Evolutionary conservation across 139 green algal species (phyloP).

Genomic region (Picochlorum sp.): DNA sequence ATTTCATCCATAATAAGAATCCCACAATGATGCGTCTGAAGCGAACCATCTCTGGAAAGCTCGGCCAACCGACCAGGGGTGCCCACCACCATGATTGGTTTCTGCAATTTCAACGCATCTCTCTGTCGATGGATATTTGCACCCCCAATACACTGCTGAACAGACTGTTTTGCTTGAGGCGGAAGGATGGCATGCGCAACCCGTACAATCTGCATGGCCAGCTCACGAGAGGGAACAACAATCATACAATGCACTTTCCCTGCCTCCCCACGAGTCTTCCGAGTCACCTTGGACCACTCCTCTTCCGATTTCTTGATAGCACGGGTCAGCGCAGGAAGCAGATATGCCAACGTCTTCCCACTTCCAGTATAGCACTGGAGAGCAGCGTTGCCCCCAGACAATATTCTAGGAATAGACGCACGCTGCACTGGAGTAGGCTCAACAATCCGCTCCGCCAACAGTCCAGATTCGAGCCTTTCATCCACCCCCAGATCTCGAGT

Average conservation of each 20-base stretch:
- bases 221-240: conserved; percentile 80
- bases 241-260: conserved; percentile 49
- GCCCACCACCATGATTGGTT: conserved; percentile 86
- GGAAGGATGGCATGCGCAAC: conserved; percentile 66
- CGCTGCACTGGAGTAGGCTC: conserved; percentile 65
- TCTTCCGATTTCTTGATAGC: conserved; percentile 47
- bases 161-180: conserved; percentile 29
- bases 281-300: conserved; percentile 21
- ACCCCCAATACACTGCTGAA: conserved; percentile 92
- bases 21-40: conserved; percentile 35
- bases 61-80: conserved; percentile 88
- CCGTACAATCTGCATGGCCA: conserved; percentile 89
- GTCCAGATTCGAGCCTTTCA: background rate
- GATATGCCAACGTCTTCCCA: conserved; percentile 92
- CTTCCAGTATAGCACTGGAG: conserved; percentile 88
- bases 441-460: background rate
- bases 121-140: conserved; percentile 74
- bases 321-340: conserved; percentile 74
- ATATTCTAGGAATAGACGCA: conserved; percentile 49
- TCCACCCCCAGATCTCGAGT: too few relatives aligned
- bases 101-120: conserved; percentile 68
- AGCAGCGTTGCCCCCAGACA: conserved; percentile 55
- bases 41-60: conserved; percentile 46
- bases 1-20: conserved; percentile 67
- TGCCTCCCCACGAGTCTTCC: conserved; percentile 18